phyloP scores from a whole-genome alignment of 768 basidiomycete species.

The Lentinula boryana region DNA sequence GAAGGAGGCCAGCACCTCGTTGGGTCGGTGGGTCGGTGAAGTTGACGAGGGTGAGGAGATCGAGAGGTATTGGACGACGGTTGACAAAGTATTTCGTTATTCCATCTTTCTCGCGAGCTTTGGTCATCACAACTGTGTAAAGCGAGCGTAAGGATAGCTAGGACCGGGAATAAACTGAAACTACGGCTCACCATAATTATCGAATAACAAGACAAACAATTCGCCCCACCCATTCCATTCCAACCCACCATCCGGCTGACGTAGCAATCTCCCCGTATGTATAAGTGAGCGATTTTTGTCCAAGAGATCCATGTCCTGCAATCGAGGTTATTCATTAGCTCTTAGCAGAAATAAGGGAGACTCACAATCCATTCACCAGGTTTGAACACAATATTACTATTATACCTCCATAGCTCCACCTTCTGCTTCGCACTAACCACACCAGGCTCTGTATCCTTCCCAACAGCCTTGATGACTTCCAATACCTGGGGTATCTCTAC shows the following conservation, averaged over 20 bases:
- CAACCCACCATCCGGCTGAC: conserved; percentile 79
- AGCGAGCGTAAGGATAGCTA: conserved; percentile 5
- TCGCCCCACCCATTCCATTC: conserved; percentile 87
- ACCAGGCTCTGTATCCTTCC: conserved; percentile 84
- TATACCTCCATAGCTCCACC: conserved; percentile 85
- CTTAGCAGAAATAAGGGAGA: too few relatives aligned
- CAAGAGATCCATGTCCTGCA: conserved; percentile 71
- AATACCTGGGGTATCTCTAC: conserved; percentile 81
- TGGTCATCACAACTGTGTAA: conserved; percentile 78
- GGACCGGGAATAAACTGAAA: conserved; percentile 4
- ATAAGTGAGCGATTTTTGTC: conserved; percentile 80
- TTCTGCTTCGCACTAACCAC: conserved; percentile 82
- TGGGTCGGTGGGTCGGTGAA: conserved; percentile 78
- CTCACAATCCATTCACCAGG: conserved; percentile 54
- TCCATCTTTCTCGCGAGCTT: conserved; percentile 74
- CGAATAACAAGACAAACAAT: conserved; percentile 85
- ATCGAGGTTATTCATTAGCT: too few relatives aligned
- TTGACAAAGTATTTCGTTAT: conserved; percentile 74
- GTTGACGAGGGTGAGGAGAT: conserved; percentile 79
- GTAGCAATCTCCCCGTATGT: conserved; percentile 73
- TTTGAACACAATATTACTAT: conserved; percentile 75
- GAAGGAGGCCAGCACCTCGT: conserved; percentile 66
- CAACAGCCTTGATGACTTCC: conserved; percentile 80
- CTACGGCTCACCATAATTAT: conserved; percentile 74
- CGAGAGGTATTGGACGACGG: conserved; percentile 88